These are phyloP conservation scores for Sporobolomyces pararoseus DNA, from an alignment of 768 basidiomycete genomes.

Conservation along the genomic window DNA sequence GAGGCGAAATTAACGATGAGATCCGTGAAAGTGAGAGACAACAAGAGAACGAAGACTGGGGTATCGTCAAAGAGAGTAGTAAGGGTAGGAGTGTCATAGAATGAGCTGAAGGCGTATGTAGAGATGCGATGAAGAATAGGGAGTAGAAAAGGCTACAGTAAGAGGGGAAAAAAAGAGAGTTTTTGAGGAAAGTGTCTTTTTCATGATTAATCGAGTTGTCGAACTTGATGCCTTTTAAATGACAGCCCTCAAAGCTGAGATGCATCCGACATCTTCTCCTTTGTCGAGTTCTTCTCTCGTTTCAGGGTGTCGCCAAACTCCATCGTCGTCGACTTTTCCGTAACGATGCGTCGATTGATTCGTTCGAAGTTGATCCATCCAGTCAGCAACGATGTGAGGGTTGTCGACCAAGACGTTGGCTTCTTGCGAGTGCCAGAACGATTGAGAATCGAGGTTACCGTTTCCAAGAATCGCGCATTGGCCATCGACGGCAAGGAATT, in stretches of 20 bases:
- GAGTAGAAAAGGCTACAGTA: too few relatives aligned
- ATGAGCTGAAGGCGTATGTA: too few relatives aligned
- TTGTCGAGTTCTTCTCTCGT: constrained; percentile 52
- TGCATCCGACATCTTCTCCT: constrained; percentile 26
- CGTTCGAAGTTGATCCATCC: constrained; percentile 57
- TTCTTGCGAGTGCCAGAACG: constrained; percentile 70
- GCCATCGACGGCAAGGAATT: constrained; percentile 66
- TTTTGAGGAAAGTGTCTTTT: too few relatives aligned
- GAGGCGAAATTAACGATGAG: too few relatives aligned
- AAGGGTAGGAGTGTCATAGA: too few relatives aligned
- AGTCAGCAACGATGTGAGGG: constrained; percentile 56
- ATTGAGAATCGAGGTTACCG: constrained; percentile 60
- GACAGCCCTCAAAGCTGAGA: constrained; percentile 30
- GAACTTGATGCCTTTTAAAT: neutral
- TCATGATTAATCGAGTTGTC: neutral
- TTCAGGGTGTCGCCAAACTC: constrained; percentile 58
- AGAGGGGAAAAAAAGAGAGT: too few relatives aligned
- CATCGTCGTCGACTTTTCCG: constrained; percentile 56
- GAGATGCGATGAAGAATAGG: too few relatives aligned
- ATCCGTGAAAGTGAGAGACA: too few relatives aligned
- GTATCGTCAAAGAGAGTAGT: too few relatives aligned
- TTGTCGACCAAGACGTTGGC: constrained; percentile 63
- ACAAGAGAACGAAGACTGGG: too few relatives aligned
- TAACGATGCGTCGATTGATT: constrained; percentile 61
- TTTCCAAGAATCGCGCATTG: constrained; percentile 65